Base-by-base conservation (phyloP, 116 monocot species). In the Posidonia oceanica region DNA sequence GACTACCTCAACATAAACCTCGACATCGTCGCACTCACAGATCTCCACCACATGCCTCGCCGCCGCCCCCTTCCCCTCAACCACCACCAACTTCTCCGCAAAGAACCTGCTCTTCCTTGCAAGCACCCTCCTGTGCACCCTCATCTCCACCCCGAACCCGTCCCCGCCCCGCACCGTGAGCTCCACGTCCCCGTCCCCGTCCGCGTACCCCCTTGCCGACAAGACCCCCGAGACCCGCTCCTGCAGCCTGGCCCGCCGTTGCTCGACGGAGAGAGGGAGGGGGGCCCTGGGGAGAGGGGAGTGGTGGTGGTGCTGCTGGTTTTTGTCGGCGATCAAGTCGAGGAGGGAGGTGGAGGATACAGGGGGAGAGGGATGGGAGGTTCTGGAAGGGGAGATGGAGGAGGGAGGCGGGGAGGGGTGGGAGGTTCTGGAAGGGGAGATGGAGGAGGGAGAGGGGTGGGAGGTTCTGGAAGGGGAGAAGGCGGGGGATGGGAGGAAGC, bases 21-120 rank as follows among this genome's bases (percentile, higher is more conserved):
- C 91, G 16, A 81, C 84, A 37, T 95, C 95, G 54, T 88, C 84
- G 76, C 95, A 95, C 38, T 91, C 91, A 39, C 71, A 79, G 80
- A 95, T 86, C 79, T 88, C 88, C 39, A 93, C 80, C n/a, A 69
- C 52, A 17, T 59, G 52, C 51, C 63, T 48, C 37, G 69, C 78
- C 39, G 39, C 65, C 54, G 68, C 62, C 39, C 41, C 61, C 61
- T 70, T 59, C 12, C 70, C 67, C 60, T 53, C 75, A 63, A 22
- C 57, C 58, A 48, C 59, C 68, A 64, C 38, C 61, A 51, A 23
- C 13, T 42, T 58, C 15, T 20, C 84, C 36, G 67, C 79, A 60
- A 95, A 91, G 71, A 84, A 91, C 52, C 78, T 52, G 78, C 90
- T 87, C 61, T 73, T 67, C 15, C 17, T 68, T 2, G 71, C 71